Conservation (phyloP, 305 asterid genomes). For the Fraxinus dipetala region DNA sequence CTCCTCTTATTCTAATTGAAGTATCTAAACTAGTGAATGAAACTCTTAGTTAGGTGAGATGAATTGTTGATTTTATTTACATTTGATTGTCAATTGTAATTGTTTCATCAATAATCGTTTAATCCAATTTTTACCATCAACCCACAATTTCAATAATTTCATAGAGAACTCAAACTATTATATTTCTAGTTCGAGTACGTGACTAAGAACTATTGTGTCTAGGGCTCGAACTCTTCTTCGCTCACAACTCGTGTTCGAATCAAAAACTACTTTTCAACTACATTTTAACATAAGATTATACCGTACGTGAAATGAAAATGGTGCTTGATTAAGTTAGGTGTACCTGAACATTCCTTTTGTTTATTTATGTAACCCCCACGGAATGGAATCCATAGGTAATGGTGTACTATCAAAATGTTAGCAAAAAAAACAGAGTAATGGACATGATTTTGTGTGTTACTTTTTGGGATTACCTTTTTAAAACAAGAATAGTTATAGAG, state of each 20-base stretch:
- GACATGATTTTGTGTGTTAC: neutral
- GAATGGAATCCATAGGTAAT: neutral
- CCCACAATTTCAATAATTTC: neutral
- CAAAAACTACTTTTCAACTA: neutral
- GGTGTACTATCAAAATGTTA: neutral
- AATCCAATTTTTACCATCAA: no score
- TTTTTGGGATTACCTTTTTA: neutral
- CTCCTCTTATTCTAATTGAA: no score
- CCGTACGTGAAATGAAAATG: neutral
- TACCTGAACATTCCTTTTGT: neutral
- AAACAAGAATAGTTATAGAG: neutral
- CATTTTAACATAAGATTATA: neutral
- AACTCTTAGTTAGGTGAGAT: no score
- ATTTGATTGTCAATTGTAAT: no score
- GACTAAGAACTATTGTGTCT: neutral
- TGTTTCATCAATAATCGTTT: no score
- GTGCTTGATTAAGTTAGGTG: neutral
- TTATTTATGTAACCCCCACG: neutral
- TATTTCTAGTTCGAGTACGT: no score
- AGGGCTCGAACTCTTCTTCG: neutral
- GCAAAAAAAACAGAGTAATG: neutral
- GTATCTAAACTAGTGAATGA: no score
- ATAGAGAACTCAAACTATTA: neutral
- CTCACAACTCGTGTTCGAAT: neutral
- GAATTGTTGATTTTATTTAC: no score